Evolutionary conservation across 140 eudicot genomes (phyloP), one percentile per base, ranked within the genome.

Genomic region (Flaveria floridana): DNA sequence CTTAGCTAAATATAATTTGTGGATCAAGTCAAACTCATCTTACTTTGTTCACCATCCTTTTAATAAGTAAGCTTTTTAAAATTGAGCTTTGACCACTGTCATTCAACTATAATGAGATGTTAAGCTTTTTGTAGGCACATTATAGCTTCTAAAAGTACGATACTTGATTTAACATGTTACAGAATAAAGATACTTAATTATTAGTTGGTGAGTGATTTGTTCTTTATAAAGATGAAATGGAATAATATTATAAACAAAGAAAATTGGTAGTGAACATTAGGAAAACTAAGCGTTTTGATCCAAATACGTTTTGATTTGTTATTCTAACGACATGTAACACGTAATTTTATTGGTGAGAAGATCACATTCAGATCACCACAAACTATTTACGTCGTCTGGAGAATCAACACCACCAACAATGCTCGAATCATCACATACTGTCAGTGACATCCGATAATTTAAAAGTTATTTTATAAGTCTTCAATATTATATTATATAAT

Each of bases 11-110:
- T 11, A 21, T 61, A 0, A 44, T 25, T 1, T 42, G 51, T 67
- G n/a, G 39, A 7, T 74, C 58, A 15, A 74, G 8, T 73, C 37
- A 73, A 26, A 62, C 48, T 73, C 58, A 72, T 56, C 69, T 46
- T 55, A 34, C 20, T 30, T 28, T 30, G 34, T 28, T 58, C 57
- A 72, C 19, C 69, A 25, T 34, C 18, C 20, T 12, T 44, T 59
- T 15, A 52, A 8, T 1, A 8, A 7, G 11, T 47, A 26, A 16
- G 25, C 64, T 74, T 74, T 50, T 16, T 50, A 13, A 7, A 14
- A 12, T 34, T 57, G 57, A 71, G 53, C 61, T 30, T 71, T 71
- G 30, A 71, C 66, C 71, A 74, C 37, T 47, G 7, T 61, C 4
- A 46, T 26, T 63, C 30, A 74, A 21, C 4, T 67, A 20, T 18